These are phyloP conservation scores for Gillenia trifoliata DNA, from an alignment of 306 rosid species.

Conservation along the genomic window DNA sequence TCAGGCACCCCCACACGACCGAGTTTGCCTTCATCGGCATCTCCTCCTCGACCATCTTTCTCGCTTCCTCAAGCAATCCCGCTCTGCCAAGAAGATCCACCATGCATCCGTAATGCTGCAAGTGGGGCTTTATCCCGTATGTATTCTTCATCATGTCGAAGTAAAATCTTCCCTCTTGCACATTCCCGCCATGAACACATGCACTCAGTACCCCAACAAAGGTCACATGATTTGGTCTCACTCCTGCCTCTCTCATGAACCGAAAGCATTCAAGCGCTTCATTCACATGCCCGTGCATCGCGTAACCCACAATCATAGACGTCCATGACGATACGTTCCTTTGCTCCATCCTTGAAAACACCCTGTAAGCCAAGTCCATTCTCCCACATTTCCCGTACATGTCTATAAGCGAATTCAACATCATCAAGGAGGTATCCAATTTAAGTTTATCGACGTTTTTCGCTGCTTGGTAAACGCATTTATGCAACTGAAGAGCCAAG, in stretches of 20 bases:
- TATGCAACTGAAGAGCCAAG: slow-evolving; percentile 57
- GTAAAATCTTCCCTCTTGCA: slow-evolving; percentile 55
- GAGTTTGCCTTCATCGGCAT: slow-evolving; percentile 77
- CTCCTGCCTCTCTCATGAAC: slow-evolving; percentile 54
- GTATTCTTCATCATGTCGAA: slow-evolving; percentile 60
- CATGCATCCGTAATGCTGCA: slow-evolving; percentile 82
- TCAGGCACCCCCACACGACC: slow-evolving; percentile 67
- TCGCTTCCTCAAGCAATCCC: slow-evolving; percentile 64
- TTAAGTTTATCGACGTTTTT: slow-evolving; percentile 18
- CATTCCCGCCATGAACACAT: slow-evolving; percentile 71
- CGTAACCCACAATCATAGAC: slow-evolving; percentile 78
- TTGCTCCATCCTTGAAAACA: slow-evolving; percentile 48
- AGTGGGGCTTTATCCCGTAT: slow-evolving; percentile 47
- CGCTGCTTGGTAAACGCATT: slow-evolving; percentile 46
- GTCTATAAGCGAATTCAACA: slow-evolving; percentile 63
- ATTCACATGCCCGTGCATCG: slow-evolving; percentile 63
- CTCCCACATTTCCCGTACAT: slow-evolving; percentile 87
- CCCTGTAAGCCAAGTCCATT: slow-evolving; percentile 60
- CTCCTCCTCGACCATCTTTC: slow-evolving; percentile 53
- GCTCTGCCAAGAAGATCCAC: slow-evolving; percentile 70
- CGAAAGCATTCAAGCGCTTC: slow-evolving; percentile 60
- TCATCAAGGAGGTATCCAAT: slow-evolving; percentile 24
- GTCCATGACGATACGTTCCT: slow-evolving; percentile 71
- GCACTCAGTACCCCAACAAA: slow-evolving; percentile 72
- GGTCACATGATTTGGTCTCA: slow-evolving; percentile 63